Evolutionary conservation across 1,284 basidiomycete genomes (phyloP), one percentile per base, ranked within the genome.

Genomic region (Cutaneotrichosporon cutaneum): DNA sequence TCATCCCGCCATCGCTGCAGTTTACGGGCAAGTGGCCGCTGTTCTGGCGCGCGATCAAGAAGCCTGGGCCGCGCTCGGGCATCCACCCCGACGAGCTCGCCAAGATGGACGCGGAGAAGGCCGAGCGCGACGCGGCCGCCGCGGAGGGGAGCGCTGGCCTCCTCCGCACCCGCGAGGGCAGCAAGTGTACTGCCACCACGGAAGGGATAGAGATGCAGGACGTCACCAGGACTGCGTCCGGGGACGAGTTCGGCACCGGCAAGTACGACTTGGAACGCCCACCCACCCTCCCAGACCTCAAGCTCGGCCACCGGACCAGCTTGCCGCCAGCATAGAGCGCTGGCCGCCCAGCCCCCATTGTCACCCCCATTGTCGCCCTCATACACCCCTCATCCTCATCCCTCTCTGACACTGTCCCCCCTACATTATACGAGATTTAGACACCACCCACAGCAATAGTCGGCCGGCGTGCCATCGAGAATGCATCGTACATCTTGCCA

Each of bases 1-100:
- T 32, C 18, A 35, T 61, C 27, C 8, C 35, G 14, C 59, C 65
- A 36, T 58, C 62, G 1, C 45, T 64, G 10, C 35, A 62, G 32
- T 67, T 35, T 32, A 60, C 62, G 0, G 65, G 65, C 21, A 48
- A 27, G 10, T 35, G 62, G 51, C 62, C 65, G 18, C 22, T 66
- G 16, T 47, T 61, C 24, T 59, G 44, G 48, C 39, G 65, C 13
- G 27, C 27, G 5, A 32, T 51, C 48, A n/a, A 18, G 14, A 26
- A 18, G 13, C 48, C 48, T 7, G 48, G 48, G 8, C 48, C 48
- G 8, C 48, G 48, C 16, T 18, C 16, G 8, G 48, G 48, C 18
- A 6, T 26, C 14, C 48, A 51, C 18, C 48, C 48, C 24, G 48
- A 51, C 48, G 48, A 51, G 26, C 48, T 51, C 16, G 48, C 48